Conservation (phyloP, 108 stramenopile genomes). For the Fistulifera solaris region DNA sequence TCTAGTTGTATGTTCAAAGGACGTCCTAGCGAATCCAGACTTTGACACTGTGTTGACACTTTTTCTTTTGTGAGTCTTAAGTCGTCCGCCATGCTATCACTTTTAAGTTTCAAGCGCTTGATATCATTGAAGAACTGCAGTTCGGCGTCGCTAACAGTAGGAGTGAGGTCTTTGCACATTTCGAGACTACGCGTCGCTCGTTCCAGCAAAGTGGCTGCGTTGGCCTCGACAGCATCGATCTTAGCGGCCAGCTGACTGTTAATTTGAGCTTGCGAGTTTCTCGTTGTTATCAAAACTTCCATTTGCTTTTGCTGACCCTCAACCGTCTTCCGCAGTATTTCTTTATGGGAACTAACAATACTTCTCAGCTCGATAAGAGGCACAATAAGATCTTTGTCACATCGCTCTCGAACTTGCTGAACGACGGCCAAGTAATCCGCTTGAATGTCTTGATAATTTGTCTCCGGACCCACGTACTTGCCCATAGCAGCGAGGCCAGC, state of each 20-base stretch:
- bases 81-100: too few species aligned
- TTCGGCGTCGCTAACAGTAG: constrained; percentile 68
- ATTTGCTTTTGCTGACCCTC: constrained; percentile 21
- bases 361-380: constrained; percentile 56
- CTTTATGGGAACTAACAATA: constrained; percentile 82
- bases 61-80: too few species aligned
- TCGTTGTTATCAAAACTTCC: constrained; percentile 19
- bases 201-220: constrained; percentile 35
- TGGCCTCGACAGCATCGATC: constrained; percentile 25
- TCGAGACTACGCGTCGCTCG: constrained; percentile 53
- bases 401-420: constrained; percentile 42
- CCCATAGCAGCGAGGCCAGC: constrained; percentile 49
- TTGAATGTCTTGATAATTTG: constrained; percentile 28
- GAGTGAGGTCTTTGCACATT: constrained; percentile 46
- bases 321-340: constrained; percentile 82
- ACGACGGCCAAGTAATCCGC: constrained; percentile 55
- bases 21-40: too few species aligned
- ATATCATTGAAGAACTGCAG: constrained; percentile 58
- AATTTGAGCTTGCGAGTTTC: constrained; percentile 27
- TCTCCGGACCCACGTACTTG: constrained; percentile 62
- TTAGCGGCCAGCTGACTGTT: constrained; percentile 22
- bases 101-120: constrained; percentile 7
- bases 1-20: too few species aligned
- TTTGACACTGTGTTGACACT: too few species aligned
- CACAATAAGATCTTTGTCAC: constrained; percentile 54